A percentile compares a stretch with the other conserved stretches of the same genome.
phyloP scores from a whole-genome alignment of 176 grass and related monocot species.

The Cenchrus purpureus region DNA sequence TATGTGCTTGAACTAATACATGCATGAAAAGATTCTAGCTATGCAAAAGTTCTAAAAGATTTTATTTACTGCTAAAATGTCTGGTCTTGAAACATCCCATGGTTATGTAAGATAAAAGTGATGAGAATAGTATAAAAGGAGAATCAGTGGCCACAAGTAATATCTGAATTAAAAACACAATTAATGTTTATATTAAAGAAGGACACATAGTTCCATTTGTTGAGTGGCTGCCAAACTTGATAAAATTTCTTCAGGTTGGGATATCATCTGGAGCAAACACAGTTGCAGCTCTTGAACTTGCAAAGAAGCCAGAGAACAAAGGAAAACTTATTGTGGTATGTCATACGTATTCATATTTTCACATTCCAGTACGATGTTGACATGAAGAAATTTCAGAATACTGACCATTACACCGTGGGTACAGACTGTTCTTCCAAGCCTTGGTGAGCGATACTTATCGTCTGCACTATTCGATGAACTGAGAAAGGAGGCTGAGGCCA shows the following conservation, averaged over 20 bases:
- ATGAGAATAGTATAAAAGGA: neutral
- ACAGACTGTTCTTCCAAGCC: conserved; percentile 85
- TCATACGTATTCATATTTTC: neutral
- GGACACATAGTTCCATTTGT: neutral
- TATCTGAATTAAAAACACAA: neutral
- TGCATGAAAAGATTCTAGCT: too few relatives aligned
- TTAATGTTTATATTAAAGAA: neutral
- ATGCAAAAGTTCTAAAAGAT: too few relatives aligned
- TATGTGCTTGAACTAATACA: too few relatives aligned
- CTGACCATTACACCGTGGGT: neutral
- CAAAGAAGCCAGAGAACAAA: conserved; percentile 87
- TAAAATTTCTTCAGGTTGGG: conserved; percentile 62
- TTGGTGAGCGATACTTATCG: conserved; percentile 82
- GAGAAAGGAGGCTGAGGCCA: conserved; percentile 83
- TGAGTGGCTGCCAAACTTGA: neutral
- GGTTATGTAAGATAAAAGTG: too few relatives aligned
- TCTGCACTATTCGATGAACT: conserved; percentile 76
- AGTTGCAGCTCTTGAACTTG: conserved; percentile 74
- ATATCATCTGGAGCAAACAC: conserved; percentile 98
- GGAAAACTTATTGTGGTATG: conserved; percentile 98
- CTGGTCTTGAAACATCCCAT: too few relatives aligned
- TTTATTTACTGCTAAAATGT: too few relatives aligned
- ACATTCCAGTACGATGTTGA: neutral
- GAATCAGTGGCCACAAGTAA: too few relatives aligned
- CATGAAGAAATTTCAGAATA: conserved; percentile 7